Conservation (phyloP, 1,139 yeast genomes). For the Yarrowia galli region DNA sequence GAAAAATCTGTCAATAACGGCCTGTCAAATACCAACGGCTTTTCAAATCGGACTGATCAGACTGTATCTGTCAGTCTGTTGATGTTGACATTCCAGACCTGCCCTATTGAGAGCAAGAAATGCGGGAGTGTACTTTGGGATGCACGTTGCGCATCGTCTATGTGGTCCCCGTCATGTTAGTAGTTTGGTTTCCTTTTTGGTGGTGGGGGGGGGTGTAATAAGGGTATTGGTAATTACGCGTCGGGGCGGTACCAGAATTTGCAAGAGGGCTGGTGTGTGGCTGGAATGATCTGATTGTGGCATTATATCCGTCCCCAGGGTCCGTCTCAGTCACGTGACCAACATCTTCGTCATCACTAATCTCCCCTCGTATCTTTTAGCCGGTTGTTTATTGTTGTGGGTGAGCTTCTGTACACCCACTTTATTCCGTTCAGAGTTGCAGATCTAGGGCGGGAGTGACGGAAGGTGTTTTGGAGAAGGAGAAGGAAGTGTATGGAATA, state of each 20-base stretch:
- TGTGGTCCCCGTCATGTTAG: not conserved
- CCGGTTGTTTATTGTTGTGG: conserved; percentile 1
- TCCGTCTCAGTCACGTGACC: not conserved
- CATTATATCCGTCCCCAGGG: too few relatives aligned
- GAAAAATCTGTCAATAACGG: too few relatives aligned
- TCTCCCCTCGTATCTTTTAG: not conserved
- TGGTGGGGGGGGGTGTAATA: too few relatives aligned
- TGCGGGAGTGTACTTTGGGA: conserved; percentile 8
- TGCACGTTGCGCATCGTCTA: conserved; percentile 10
- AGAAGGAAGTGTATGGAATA: too few relatives aligned
- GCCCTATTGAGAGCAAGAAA: conserved; percentile 29
- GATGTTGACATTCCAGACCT: conserved; percentile 13
- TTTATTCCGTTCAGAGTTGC: not conserved
- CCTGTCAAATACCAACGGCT: too few relatives aligned
- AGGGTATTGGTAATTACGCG: too few relatives aligned
- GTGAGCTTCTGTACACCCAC: not conserved
- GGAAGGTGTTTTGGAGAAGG: conserved; percentile 1
- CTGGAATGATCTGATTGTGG: too few relatives aligned
- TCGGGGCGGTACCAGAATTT: too few relatives aligned
- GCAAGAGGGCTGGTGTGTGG: too few relatives aligned
- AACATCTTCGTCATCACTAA: not conserved
- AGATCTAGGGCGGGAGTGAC: conserved; percentile 29
- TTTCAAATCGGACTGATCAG: too few relatives aligned
- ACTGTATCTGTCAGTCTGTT: too few relatives aligned
- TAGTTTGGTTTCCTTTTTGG: conserved; percentile 8